Percentiles rank a stretch among this genome's conserved stretches.
phyloP scores from a whole-genome alignment of 805 yeast genomes.

The Saccharomycopsis malanga region DNA sequence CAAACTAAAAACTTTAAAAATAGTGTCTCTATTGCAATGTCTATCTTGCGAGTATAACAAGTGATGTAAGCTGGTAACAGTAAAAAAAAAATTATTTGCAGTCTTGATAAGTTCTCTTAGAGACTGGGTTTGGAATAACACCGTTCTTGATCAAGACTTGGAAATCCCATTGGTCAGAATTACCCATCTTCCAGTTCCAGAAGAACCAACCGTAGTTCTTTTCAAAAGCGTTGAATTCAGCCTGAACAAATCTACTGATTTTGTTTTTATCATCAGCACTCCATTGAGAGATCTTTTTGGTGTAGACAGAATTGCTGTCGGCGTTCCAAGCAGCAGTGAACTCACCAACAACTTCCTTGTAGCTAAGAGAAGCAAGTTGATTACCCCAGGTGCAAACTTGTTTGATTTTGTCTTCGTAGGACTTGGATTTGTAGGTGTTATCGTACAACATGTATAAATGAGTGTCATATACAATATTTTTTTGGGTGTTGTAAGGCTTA shows the following conservation, averaged over 20 bases:
- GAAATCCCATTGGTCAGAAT: constrained; percentile 63
- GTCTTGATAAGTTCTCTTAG: constrained; percentile 41
- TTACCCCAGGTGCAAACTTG: constrained; percentile 48
- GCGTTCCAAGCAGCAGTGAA: constrained; percentile 67
- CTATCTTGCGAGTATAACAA: no score
- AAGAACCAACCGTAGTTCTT: constrained; percentile 54
- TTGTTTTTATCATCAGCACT: constrained; percentile 33
- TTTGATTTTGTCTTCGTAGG: constrained; percentile 54
- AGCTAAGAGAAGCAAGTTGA: constrained; percentile 37
- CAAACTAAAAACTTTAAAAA: no score
- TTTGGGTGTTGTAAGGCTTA: constrained; percentile 29
- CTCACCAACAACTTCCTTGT: constrained; percentile 59
- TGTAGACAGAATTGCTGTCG: constrained; percentile 46
- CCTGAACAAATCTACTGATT: constrained; percentile 50
- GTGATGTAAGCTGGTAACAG: no score
- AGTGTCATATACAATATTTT: constrained; percentile 58
- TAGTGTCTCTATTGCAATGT: no score
- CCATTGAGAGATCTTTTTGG: constrained; percentile 34
- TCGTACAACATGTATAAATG: constrained; percentile 34
- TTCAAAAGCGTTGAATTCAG: constrained; percentile 49
- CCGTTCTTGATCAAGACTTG: constrained; percentile 40
- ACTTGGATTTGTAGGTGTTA: constrained; percentile 73
- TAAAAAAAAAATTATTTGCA: constrained; percentile 5
- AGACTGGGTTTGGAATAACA: constrained; percentile 57
- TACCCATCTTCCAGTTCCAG: constrained; percentile 67